A percentile compares a stretch with the other conserved stretches of the same genome.
Conservation (phyloP, 2,329 filamentous ascomycete genomes). For the Colletotrichum caudatum region DNA sequence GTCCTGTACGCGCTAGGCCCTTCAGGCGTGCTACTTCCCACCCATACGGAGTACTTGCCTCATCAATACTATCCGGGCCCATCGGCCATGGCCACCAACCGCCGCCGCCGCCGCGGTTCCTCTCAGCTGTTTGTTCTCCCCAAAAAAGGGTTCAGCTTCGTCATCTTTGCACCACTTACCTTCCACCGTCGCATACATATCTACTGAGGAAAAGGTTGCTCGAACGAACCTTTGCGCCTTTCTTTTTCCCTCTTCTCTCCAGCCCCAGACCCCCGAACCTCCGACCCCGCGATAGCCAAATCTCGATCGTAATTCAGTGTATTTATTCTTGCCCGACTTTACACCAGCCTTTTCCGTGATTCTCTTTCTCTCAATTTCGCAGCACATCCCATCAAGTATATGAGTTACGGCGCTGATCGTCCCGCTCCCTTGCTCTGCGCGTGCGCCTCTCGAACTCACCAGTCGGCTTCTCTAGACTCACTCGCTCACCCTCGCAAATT, state of each 20-base stretch:
- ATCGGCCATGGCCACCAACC: conserved; percentile 20
- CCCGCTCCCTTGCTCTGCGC: conserved; percentile 24
- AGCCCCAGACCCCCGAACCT: neutral
- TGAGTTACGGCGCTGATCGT: neutral
- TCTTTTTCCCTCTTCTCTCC: conserved; percentile 3
- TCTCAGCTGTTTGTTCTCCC: conserved; percentile 11
- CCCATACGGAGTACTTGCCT: conserved; percentile 1
- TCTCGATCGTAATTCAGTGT: conserved; percentile 19
- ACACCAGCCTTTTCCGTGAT: conserved; percentile 2
- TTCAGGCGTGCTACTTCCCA: neutral
- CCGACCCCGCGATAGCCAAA: conserved; percentile 9
- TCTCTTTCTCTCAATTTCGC: no score
- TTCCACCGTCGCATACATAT: conserved; percentile 4
- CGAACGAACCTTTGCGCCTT: neutral
- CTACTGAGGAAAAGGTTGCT: conserved; percentile 17
- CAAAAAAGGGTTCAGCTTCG: conserved; percentile 28
- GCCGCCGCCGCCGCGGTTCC: conserved; percentile 12
- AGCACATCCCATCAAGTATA: neutral
- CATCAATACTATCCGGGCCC: neutral
- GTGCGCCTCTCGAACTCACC: conserved; percentile 9
- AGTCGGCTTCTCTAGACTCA: conserved; percentile 11
- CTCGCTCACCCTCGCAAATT: conserved; percentile 10
- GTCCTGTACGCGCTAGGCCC: conserved; percentile 25
- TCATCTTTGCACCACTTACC: conserved; percentile 36
- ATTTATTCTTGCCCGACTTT: conserved; percentile 2